phyloP scores from a whole-genome alignment of 2,329 filamentous ascomycete species.

The Aspergillus tubingensis region DNA sequence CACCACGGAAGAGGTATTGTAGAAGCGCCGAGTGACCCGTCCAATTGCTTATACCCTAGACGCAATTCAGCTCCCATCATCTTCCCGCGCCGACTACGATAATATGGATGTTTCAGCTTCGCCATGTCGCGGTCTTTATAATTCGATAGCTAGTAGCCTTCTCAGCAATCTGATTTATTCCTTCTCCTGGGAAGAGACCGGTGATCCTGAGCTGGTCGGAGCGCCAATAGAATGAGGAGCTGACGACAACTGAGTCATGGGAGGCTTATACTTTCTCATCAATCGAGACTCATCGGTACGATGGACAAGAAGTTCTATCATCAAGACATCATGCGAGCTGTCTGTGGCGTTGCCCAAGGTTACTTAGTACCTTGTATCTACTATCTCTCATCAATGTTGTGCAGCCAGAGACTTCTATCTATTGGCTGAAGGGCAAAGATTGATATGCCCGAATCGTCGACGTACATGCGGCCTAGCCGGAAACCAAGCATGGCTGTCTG shows the following conservation, averaged over 20 bases:
- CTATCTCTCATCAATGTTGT: not conserved
- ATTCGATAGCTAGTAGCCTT: not conserved
- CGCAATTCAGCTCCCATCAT: not conserved
- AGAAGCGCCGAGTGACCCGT: not conserved
- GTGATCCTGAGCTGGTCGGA: not conserved
- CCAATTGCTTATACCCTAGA: not conserved
- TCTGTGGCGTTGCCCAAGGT: slow-evolving; percentile 4
- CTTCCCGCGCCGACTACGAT: not conserved
- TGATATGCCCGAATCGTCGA: slow-evolving; percentile 9
- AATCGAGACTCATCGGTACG: not conserved
- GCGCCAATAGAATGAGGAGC: not conserved
- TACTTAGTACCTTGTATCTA: not conserved
- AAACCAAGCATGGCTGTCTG: not conserved
- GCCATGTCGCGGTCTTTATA: not conserved
- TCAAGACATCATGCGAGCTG: not conserved
- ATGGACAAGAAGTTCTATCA: too few species aligned
- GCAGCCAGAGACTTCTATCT: not conserved
- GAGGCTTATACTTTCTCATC: not conserved
- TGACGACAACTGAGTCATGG: slow-evolving; percentile 6
- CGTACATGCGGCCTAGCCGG: slow-evolving; percentile 4
- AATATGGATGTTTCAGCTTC: slow-evolving; percentile 1
- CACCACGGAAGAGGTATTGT: not conserved
- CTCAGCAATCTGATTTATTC: not conserved
- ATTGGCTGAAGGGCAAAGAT: not conserved
- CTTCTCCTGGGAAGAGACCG: not conserved